These are phyloP conservation scores for Kickxella alabastrina DNA, from an alignment of 192 early-diverging fungal genomes.

Conservation along the genomic window DNA sequence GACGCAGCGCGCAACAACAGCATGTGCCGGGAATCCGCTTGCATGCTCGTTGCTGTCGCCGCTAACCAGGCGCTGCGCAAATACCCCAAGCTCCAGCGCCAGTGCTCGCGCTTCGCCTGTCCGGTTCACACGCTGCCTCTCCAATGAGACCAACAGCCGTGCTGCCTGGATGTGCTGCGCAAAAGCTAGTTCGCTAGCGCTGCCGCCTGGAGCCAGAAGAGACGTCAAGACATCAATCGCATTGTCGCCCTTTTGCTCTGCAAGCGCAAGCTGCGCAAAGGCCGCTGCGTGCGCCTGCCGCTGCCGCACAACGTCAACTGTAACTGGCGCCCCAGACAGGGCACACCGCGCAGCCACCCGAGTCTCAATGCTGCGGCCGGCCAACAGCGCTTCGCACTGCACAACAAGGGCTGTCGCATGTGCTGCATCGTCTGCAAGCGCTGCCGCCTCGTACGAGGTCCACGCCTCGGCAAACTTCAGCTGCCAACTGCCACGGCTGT, in stretches of 20 bases:
- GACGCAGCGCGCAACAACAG: slow-evolving; percentile 7
- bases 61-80: slow-evolving; percentile 16
- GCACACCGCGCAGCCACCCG: slow-evolving; percentile 17
- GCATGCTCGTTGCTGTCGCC: not conserved
- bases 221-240: not conserved
- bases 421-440: slow-evolving; percentile 6
- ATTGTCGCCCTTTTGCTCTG: slow-evolving; percentile 1
- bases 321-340: slow-evolving; percentile 20
- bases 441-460: slow-evolving; percentile 25
- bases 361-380: not conserved
- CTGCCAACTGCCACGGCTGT: no score
- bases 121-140: not conserved
- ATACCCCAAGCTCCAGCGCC: slow-evolving; percentile 27
- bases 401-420: slow-evolving; percentile 6
- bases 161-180: slow-evolving; percentile 21
- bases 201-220: not conserved
- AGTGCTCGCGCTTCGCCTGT: slow-evolving; percentile 6
- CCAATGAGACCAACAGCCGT: slow-evolving; percentile 20
- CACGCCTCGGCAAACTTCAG: slow-evolving; percentile 24
- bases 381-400: slow-evolving; percentile 6
- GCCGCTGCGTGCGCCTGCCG: slow-evolving; percentile 10
- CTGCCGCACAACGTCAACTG: slow-evolving; percentile 8
- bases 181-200: slow-evolving; percentile 7
- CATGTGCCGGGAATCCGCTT: slow-evolving; percentile 6
- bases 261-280: slow-evolving; percentile 13